These are phyloP conservation scores for Erigeron canadensis DNA, from an alignment of 129 eudicot genomes.

Conservation along the genomic window DNA sequence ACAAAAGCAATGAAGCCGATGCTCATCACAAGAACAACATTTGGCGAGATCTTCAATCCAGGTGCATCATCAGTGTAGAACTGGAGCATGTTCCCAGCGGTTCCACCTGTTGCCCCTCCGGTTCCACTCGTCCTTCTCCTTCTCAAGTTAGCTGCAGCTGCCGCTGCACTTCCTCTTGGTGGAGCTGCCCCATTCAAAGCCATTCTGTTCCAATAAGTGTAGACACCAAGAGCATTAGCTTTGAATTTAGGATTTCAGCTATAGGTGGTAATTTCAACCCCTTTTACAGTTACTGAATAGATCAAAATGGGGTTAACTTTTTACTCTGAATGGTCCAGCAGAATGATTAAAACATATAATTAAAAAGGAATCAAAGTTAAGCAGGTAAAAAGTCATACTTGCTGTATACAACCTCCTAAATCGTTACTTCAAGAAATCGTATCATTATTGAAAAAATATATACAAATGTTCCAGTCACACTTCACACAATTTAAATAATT, in stretches of 20 bases:
- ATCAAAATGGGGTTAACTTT: background rate
- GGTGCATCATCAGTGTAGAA: constrained; percentile 66
- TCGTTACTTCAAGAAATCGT: background rate
- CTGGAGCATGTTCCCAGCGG: constrained; percentile 52
- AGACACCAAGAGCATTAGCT: constrained; percentile 6
- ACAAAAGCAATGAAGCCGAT: constrained; percentile 59
- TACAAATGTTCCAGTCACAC: too few relatives aligned
- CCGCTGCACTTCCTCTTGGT: constrained; percentile 44
- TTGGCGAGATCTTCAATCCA: constrained; percentile 56
- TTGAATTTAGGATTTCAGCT: background rate
- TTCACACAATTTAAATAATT: too few relatives aligned
- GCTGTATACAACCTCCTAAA: constrained; percentile 1
- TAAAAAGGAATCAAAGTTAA: too few relatives aligned
- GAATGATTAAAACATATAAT: too few relatives aligned
- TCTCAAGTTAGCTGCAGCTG: constrained; percentile 39
- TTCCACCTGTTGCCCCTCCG: constrained; percentile 40
- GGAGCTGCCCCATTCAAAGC: constrained; percentile 46
- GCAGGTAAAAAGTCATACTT: background rate
- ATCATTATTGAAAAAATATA: too few relatives aligned
- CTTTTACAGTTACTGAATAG: background rate
- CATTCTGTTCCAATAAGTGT: constrained; percentile 22
- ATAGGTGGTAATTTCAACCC: background rate
- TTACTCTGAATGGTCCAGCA: too few relatives aligned
- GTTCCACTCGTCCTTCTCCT: constrained; percentile 45
- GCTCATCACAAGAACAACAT: constrained; percentile 60